phyloP scores from a whole-genome alignment of 2,329 filamentous ascomycete genomes.

The Phialemonium atrogriseum region DNA sequence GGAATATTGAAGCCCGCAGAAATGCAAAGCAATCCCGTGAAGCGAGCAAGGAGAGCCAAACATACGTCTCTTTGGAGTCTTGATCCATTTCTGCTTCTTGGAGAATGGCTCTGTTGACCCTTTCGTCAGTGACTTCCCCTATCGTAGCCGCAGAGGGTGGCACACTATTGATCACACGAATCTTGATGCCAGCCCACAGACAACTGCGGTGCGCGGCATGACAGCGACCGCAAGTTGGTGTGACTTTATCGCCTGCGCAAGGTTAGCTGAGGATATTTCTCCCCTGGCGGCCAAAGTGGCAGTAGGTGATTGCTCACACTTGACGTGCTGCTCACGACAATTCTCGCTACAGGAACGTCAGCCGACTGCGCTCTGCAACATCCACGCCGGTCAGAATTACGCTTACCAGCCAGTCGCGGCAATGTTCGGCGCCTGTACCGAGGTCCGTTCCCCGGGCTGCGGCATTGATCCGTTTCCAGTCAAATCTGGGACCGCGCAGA shows the following conservation, averaged over 20 bases:
- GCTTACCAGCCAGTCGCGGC: conserved; percentile 4
- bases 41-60: conserved; percentile 7
- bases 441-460: too few relatives aligned
- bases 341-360: conserved; percentile 25
- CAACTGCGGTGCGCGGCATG: conserved; percentile 16
- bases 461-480: too few relatives aligned
- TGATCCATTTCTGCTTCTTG: conserved; percentile 23
- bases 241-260: conserved; percentile 28
- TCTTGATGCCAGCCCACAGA: conserved; percentile 21
- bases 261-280: neutral
- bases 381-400: neutral
- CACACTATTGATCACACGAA: conserved; percentile 18
- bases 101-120: conserved; percentile 16
- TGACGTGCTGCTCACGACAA: conserved; percentile 38
- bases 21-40: too few relatives aligned
- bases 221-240: conserved; percentile 24
- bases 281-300: too few relatives aligned
- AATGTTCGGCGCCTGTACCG: conserved; percentile 2
- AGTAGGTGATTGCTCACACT: conserved; percentile 25
- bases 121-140: neutral
- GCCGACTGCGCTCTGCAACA: neutral
- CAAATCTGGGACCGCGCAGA: too few relatives aligned
- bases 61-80: conserved; percentile 19
- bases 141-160: too few relatives aligned
- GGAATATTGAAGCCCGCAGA: too few relatives aligned